Evolutionary conservation across 2,329 filamentous ascomycete species (phyloP).

Genomic region (Penicillium sp.): DNA sequence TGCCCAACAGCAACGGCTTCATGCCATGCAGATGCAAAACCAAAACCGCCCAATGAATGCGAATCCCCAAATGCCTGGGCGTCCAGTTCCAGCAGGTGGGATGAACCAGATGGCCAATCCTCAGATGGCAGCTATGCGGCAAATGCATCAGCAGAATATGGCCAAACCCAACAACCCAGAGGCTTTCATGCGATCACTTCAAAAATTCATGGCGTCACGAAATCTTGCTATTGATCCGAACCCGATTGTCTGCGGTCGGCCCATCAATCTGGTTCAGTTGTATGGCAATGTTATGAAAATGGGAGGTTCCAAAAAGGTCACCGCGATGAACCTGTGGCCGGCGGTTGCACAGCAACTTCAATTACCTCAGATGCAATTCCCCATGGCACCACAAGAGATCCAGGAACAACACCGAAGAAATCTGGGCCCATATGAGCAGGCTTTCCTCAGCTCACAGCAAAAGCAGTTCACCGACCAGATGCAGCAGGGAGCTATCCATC

Average conservation of each 20-base stretch:
- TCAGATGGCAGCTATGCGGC: constrained; percentile 46
- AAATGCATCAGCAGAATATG: constrained; percentile 43
- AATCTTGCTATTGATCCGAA: constrained; percentile 67
- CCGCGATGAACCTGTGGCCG: constrained; percentile 64
- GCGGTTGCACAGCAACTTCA: constrained; percentile 60
- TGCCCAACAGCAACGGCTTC: constrained; percentile 63
- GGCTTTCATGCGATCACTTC: constrained; percentile 68
- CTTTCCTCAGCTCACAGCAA: constrained; percentile 42
- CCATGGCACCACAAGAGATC: constrained; percentile 63
- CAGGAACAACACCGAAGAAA: constrained; percentile 69
- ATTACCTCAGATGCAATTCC: constrained; percentile 58
- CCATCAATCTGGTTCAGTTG: constrained; percentile 67
- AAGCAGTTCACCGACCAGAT: constrained; percentile 41
- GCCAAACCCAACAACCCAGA: constrained; percentile 49
- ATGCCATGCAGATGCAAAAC: constrained; percentile 77
- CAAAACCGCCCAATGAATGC: constrained; percentile 60
- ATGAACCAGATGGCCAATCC: constrained; percentile 39
- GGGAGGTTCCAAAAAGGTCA: constrained; percentile 71
- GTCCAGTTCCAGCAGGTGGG: constrained; percentile 27
- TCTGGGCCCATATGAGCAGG: constrained; percentile 66
- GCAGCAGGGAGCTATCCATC: constrained; percentile 37
- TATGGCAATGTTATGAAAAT: constrained; percentile 71
- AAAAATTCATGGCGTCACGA: constrained; percentile 68
- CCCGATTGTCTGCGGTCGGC: constrained; percentile 66
- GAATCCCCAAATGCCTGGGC: constrained; percentile 34